Evolutionary conservation across 352 stramenopile species (phyloP).

Genomic region (Blastocystis sp.): DNA sequence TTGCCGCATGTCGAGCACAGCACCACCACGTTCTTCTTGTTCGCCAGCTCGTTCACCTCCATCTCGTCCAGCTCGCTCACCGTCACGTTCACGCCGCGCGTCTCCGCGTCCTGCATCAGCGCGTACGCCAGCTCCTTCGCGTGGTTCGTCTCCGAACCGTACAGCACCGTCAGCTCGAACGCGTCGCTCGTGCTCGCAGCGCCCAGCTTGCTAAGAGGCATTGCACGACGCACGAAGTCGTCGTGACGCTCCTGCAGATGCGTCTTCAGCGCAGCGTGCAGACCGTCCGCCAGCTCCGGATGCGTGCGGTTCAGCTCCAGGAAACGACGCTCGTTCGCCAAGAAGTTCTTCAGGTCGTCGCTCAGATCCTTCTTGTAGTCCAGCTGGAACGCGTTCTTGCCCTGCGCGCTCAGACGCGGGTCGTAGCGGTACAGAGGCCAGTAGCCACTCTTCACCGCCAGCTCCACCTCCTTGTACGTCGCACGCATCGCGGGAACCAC

Average conservation of each 20-base stretch:
- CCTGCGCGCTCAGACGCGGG: constrained; percentile 67
- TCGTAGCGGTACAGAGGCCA: constrained; percentile 80
- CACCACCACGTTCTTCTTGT: constrained; percentile 69
- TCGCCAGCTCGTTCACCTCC: constrained; percentile 66
- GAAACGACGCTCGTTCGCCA: constrained; percentile 75
- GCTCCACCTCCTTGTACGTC: constrained; percentile 74
- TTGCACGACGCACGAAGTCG: constrained; percentile 65
- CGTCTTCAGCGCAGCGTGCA: constrained; percentile 66
- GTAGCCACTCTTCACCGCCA: constrained; percentile 74
- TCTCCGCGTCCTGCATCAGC: constrained; percentile 67
- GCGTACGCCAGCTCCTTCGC: constrained; percentile 68
- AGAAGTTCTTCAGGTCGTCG: constrained; percentile 75
- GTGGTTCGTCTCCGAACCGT: constrained; percentile 69
- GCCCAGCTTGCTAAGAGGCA: constrained; percentile 67
- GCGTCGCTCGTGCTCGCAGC: constrained; percentile 63
- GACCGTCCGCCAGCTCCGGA: constrained; percentile 63
- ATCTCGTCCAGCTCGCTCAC: constrained; percentile 71
- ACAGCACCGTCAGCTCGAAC: constrained; percentile 69
- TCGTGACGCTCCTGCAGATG: constrained; percentile 73
- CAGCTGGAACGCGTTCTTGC: constrained; percentile 74
- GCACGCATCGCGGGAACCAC: constrained; percentile 61
- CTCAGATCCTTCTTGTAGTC: constrained; percentile 75
- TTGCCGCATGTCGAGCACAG: constrained; percentile 70
- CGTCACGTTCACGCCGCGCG: constrained; percentile 62
- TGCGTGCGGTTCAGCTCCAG: constrained; percentile 76